Base-by-base conservation (phyloP, 2,329 filamentous ascomycete species). In the Penicillium sp. region DNA sequence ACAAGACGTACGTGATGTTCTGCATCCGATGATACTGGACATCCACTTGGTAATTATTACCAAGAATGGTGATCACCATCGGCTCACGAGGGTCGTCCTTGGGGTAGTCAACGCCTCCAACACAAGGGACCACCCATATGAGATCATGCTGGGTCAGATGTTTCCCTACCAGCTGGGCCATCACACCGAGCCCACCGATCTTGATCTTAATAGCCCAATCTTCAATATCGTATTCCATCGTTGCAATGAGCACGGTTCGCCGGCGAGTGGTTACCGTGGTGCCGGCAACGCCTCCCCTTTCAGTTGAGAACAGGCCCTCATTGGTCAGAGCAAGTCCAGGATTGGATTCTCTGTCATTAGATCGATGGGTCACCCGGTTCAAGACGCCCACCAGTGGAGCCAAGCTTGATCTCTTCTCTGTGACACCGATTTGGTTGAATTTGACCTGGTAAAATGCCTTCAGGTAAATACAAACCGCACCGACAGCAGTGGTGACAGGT, bases 201-300 rank as follows among this genome's bases (percentile, higher is more conserved):
- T 89, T 89, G 73, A 89, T 86, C 73, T 88, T 89, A 74, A 89
- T 86, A 5, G 73, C 79, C 84, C 86, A 89, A 65, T 89, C 86
- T 59, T 86, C 84, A 60, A 89, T 89, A 62, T 89, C 85, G 71
- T 89, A 89, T 70, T 89, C 86, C 84, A 89, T 88, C 14, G 86
- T 89, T 11, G 85, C 86, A 52, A 89, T 88, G 29, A 89, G 78
- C 6, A 88, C 83, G 43, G 81, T 87, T 11, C 83, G 77, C 41
- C 78, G 62, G 19, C 19, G 39, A 19, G 19, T 41, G 41, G 65
- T 60, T 3, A 31, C 59, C 2, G 48, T 62, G 16, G 75, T 70
- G 13, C 59, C 55, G 41, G 60, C 66, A 21, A 52, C 59, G 22
- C 64, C 69, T 22, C 11, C 39, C 6, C 39, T 41, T 11, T 13